phyloP scores from a whole-genome alignment of 805 yeast species.

The Lachancea sp. region DNA sequence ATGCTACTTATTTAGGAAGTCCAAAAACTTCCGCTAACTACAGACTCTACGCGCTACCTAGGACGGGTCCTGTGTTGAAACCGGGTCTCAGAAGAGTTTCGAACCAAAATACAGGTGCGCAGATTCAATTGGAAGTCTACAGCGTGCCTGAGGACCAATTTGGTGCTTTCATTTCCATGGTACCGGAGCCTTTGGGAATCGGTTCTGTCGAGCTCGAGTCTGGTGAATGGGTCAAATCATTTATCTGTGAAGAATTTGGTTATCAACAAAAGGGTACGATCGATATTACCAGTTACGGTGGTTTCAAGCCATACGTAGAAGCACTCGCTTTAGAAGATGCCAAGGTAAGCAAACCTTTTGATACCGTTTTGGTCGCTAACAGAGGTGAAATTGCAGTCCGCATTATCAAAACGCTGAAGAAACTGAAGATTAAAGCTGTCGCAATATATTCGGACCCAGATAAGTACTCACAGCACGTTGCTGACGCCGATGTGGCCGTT shows the following conservation, averaged over 20 bases:
- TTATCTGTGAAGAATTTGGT: slow-evolving; percentile 89
- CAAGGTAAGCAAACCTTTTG: slow-evolving; percentile 53
- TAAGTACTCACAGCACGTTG: slow-evolving; percentile 79
- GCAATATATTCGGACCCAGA: slow-evolving; percentile 92
- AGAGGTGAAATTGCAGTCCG: slow-evolving; percentile 98
- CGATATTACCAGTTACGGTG: slow-evolving; percentile 83
- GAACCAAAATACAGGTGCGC: slow-evolving; percentile 41
- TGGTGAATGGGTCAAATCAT: slow-evolving; percentile 86
- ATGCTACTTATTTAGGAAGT: slow-evolving; percentile 60
- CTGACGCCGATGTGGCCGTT: slow-evolving; percentile 73
- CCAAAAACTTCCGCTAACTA: slow-evolving; percentile 70
- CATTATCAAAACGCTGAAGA: slow-evolving; percentile 81
- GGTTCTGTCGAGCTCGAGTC: slow-evolving; percentile 80
- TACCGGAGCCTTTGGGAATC: slow-evolving; percentile 92
- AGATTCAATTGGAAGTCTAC: slow-evolving; percentile 75
- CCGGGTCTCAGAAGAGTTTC: slow-evolving; percentile 79
- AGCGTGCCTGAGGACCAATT: slow-evolving; percentile 70
- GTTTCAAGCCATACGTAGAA: slow-evolving; percentile 64
- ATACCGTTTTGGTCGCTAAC: slow-evolving; percentile 87
- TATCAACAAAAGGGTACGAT: slow-evolving; percentile 62
- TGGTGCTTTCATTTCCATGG: slow-evolving; percentile 80
- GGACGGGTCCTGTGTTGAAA: slow-evolving; percentile 72
- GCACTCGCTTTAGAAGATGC: slow-evolving; percentile 18
- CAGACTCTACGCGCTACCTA: slow-evolving; percentile 75
- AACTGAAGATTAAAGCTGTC: slow-evolving; percentile 68